A percentile compares a stretch with the other conserved stretches of the same genome.
phyloP scores from a whole-genome alignment of 768 basidiomycete species.

The Mycena latifolia region DNA sequence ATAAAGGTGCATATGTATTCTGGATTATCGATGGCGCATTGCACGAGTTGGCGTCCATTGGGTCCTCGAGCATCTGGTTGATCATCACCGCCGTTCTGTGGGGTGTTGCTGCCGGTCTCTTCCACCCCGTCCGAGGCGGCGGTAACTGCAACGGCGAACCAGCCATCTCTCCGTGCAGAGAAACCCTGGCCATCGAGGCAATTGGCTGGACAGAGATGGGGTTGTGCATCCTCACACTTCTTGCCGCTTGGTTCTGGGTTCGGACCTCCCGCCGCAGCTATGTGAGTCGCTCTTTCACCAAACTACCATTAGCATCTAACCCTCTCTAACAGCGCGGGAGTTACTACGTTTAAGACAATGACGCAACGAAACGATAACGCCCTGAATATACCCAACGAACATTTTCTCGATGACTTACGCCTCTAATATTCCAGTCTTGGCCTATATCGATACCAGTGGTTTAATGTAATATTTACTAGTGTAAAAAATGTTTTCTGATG shows the following conservation, averaged over 20 bases:
- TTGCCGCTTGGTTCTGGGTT: slow-evolving; percentile 62
- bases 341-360: slow-evolving; percentile 29
- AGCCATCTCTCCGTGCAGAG: slow-evolving; percentile 49
- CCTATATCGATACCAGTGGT: too few relatives aligned
- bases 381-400: slow-evolving; percentile 7
- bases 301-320: not conserved
- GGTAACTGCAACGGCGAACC: slow-evolving; percentile 53
- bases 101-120: slow-evolving; percentile 62
- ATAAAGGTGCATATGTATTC: slow-evolving; percentile 61
- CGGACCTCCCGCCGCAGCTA: slow-evolving; percentile 51
- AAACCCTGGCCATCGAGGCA: slow-evolving; percentile 61
- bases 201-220: slow-evolving; percentile 68
- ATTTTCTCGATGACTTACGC: too few relatives aligned
- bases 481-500: too few relatives aligned
- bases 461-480: too few relatives aligned
- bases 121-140: slow-evolving; percentile 53
- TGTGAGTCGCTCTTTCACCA: slow-evolving; percentile 36
- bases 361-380: not conserved
- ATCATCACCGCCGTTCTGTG: slow-evolving; percentile 62
- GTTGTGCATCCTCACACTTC: slow-evolving; percentile 58
- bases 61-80: slow-evolving; percentile 66
- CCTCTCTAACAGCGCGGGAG: slow-evolving; percentile 24
- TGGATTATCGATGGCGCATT: slow-evolving; percentile 63
- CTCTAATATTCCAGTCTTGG: too few relatives aligned
- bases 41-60: slow-evolving; percentile 62